Percentiles rank a stretch among this genome's conserved stretches.
Conservation (phyloP, 2,329 filamentous ascomycete species). For the Ramularia endophylla region DNA sequence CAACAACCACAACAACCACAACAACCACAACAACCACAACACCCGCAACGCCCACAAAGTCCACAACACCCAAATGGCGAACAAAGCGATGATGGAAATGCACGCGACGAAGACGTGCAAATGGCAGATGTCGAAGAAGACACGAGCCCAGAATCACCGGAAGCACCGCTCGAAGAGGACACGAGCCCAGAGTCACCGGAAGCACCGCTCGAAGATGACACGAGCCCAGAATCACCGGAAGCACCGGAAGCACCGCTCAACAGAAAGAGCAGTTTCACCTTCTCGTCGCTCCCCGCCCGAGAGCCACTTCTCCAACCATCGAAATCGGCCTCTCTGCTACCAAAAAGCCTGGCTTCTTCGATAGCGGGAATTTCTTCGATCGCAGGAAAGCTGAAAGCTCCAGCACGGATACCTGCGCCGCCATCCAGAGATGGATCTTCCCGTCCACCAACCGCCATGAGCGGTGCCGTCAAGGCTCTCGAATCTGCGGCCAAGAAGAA, state of each 20-base stretch:
- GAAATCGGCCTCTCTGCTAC: no score
- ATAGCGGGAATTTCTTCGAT: constrained; percentile 20
- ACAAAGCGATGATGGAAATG: constrained; percentile 1
- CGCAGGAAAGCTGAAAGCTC: constrained; percentile 32
- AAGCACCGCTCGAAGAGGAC: no score
- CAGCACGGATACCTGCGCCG: constrained; percentile 32
- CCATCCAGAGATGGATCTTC: constrained; percentile 7
- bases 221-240: constrained; percentile 64
- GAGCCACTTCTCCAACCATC: constrained; percentile 51
- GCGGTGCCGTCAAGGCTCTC: constrained; percentile 56
- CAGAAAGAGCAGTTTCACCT: constrained; percentile 91
- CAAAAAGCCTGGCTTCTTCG: no score
- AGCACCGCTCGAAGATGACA: constrained; percentile 57
- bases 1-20: no score
- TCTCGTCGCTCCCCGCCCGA: constrained; percentile 84
- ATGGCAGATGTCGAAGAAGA: no score
- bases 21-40: no score
- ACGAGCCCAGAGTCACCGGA: background rate
- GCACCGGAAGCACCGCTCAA: constrained; percentile 62
- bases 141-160: no score
- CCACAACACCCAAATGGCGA: constrained; percentile 4
- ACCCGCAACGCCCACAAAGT: no score
- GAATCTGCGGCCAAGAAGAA: constrained; percentile 74
- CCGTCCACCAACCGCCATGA: constrained; percentile 43
- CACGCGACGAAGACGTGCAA: no score